Base-by-base conservation (phyloP, 108 stramenopile genomes). In the Aurantiochytrium sp. region DNA sequence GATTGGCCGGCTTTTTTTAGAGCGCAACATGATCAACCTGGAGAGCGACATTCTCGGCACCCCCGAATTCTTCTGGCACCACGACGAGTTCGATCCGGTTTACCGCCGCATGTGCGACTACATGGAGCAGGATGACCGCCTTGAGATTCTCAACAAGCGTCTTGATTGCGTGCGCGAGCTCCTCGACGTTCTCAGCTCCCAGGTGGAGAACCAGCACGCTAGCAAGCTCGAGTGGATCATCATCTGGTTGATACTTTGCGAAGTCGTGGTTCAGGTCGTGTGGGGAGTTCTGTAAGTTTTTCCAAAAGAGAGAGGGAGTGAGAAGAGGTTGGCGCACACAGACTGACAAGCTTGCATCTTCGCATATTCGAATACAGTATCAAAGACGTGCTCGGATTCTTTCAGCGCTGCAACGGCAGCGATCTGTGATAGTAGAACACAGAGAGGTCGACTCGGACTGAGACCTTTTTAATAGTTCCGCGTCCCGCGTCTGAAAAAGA, bases 11-110 rank as follows among this genome's bases (percentile, higher is more conserved):
- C 69, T 94, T 21, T 93, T 94, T 37, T 52, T 92, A 37, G 91
- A 90, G 69, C 92, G 91, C 21, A 92, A 88, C 45, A 90, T 91
- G 54, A 89, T 94, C 34, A 94, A 94, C 69, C 92, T 93, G 4
- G 91, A 92, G 86, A 91, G 91, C 30, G 93, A 93, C 55, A 89
- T 94, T n/a, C 86, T 94, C 37, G 89, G 89, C 53, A 92, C 90
- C 24, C 92, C 93, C 4, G 92, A 93, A 41, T 92, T 88, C 30
- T 89, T 93, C 54, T 93, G 93, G 93, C 92, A 93, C 34, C 27
- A 90, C n/a, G 92, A 94, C 59, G 39, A 86, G 19, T 93, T 89
- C 89, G 91, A 93, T 68, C 93, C 93, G 21, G 86, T 52, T 41
- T 94, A 93, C 55, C 37, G 89, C 55, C 50, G 65, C 22, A 37